phyloP scores from a whole-genome alignment of 1,139 yeast genomes.

The Suhomyces kunorum region DNA sequence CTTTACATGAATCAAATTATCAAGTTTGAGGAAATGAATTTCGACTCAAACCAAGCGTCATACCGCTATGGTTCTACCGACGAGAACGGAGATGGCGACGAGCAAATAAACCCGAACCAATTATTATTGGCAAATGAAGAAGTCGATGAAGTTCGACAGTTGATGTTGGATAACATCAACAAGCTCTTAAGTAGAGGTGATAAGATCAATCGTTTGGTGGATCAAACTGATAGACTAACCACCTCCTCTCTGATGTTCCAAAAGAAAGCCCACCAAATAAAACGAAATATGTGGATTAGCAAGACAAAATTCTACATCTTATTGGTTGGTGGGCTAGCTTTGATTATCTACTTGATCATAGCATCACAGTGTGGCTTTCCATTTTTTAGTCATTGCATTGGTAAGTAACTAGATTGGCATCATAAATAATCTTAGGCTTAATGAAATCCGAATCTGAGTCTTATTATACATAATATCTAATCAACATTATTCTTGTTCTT shows the following conservation, averaged over 20 bases:
- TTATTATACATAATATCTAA: not conserved
- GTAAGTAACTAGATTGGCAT: slow-evolving; percentile 6
- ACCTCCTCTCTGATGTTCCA: slow-evolving; percentile 71
- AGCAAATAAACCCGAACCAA: slow-evolving; percentile 40
- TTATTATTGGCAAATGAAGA: slow-evolving; percentile 49
- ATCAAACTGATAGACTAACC: slow-evolving; percentile 77
- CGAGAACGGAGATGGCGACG: slow-evolving; percentile 19
- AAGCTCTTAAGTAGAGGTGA: slow-evolving; percentile 79
- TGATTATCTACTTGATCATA: slow-evolving; percentile 42
- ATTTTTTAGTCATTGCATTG: slow-evolving; percentile 32
- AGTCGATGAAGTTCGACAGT: slow-evolving; percentile 53
- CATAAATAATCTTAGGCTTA: not conserved
- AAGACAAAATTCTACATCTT: slow-evolving; percentile 47
- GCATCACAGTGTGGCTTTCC: slow-evolving; percentile 59
- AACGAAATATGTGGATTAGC: slow-evolving; percentile 68
- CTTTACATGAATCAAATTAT: slow-evolving; percentile 54
- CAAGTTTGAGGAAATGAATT: slow-evolving; percentile 49
- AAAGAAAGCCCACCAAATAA: slow-evolving; percentile 65
- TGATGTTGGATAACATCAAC: slow-evolving; percentile 71
- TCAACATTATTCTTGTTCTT: slow-evolving; percentile 12
- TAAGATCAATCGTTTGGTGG: slow-evolving; percentile 69
- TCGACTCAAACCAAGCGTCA: slow-evolving; percentile 36
- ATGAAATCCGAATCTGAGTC: not conserved
- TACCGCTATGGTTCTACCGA: slow-evolving; percentile 35
- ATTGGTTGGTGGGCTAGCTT: slow-evolving; percentile 25